Conservation (phyloP, 768 basidiomycete genomes). For the Pulveroboletus sp. region DNA sequence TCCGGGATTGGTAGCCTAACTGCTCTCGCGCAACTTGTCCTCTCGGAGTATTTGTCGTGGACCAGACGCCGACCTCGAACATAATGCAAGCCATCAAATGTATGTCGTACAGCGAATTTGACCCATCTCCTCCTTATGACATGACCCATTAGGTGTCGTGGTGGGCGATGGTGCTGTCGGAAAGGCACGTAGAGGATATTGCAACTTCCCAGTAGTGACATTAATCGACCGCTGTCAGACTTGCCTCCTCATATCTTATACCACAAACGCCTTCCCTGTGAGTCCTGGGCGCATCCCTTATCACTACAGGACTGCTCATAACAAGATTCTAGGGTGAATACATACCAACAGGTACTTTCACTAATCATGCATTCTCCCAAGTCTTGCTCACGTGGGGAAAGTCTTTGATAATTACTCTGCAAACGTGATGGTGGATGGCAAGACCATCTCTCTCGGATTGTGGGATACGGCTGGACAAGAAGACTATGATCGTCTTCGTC, state of each 20-base stretch:
- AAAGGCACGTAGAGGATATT: conserved; percentile 56
- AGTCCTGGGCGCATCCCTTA: conserved; percentile 30
- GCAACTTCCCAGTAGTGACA: neutral
- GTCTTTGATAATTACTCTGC: conserved; percentile 99
- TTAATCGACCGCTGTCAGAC: conserved; percentile 52
- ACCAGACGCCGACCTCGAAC: conserved; percentile 12
- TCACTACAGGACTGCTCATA: conserved; percentile 16
- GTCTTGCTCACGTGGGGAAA: conserved; percentile 26
- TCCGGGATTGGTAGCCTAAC: conserved; percentile 13
- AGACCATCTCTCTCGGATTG: conserved; percentile 94
- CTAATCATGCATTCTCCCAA: neutral
- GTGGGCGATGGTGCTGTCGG: conserved; percentile 99
- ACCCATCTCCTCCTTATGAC: conserved; percentile 28
- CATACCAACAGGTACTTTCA: conserved; percentile 78
- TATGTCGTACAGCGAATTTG: conserved; percentile 33
- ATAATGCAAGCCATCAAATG: conserved; percentile 91
- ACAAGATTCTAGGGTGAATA: conserved; percentile 73
- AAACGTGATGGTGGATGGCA: conserved; percentile 98
- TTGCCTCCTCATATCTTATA: conserved; percentile 98
- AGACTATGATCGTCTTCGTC: conserved; percentile 96
- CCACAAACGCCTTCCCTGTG: conserved; percentile 95
- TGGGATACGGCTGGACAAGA: conserved; percentile 99
- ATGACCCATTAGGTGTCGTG: conserved; percentile 72
- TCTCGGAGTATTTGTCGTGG: conserved; percentile 8
- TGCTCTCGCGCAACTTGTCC: conserved; percentile 11